Base-by-base conservation (phyloP, 768 basidiomycete genomes). In the Collybia mongolica region DNA sequence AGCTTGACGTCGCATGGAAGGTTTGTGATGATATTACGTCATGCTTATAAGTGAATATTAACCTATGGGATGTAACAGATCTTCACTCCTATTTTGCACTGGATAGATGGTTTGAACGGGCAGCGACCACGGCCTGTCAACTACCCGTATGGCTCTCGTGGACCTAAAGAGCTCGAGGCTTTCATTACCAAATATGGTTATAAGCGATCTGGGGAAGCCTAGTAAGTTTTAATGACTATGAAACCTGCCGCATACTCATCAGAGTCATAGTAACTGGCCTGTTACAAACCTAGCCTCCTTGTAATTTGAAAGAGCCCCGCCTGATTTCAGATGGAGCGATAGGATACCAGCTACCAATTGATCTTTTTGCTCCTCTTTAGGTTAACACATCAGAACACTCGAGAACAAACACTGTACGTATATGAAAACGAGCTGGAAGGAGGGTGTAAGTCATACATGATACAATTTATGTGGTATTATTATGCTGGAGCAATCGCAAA, bases 1-100 rank as follows among this genome's bases (percentile, higher is more conserved):
- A 99, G 70, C 77, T 99, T 59, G 96, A 98, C 62, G 86, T 88
- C 46, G 97, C 96, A 2, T 99, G 96, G 96, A 97, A 96, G 86
- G 92, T 90, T 43, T 41, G 80, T 67, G 17, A 32, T n/a, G 38
- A 8, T 8, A 11, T 8, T n/a, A 5, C n/a, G 12, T 5, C 22
- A 8, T 26, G 40, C 38, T 35, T 36, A 42, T 18, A 14, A n/a
- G 49, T 56, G 17, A 52, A 39, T 28, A 37, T 14, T 44, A 23
- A 41, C 48, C 39, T 46, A 40, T 41, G 19, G 17, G 26, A 42
- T 42, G 39, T 29, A 37, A 18, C 60, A 93, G 90, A 94, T 95
- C 61, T 94, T 93, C 74, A 94, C 93, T 19, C 93, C 91, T 18
- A 89, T 96, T 65, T 69, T 97, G 57, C 94, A 95, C 73, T 95